Percentiles rank a stretch among this genome's conserved stretches.
Conservation (phyloP, 1,284 basidiomycete genomes). For the Porodaedalea pini region DNA sequence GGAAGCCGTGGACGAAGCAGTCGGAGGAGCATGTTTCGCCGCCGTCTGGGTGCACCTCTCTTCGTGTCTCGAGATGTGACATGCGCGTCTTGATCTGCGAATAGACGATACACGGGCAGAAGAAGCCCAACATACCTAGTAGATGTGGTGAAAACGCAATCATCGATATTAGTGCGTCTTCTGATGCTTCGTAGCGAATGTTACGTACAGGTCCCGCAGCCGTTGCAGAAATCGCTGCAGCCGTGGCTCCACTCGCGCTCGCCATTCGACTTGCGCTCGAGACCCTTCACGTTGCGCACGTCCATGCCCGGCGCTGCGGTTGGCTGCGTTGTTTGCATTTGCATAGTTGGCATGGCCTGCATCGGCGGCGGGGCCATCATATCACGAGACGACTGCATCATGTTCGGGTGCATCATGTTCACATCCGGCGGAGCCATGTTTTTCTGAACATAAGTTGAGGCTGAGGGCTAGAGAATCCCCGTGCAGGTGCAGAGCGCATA, state of each 20-base stretch:
- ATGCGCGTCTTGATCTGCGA: conserved; percentile 26
- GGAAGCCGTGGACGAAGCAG: conserved; percentile 23
- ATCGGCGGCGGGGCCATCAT: background rate
- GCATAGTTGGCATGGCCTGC: background rate
- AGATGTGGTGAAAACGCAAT: background rate
- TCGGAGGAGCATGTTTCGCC: conserved; percentile 22
- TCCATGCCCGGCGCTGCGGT: conserved; percentile 17
- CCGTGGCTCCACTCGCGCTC: conserved; percentile 44
- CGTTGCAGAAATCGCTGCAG: conserved; percentile 36
- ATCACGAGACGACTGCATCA: too few relatives aligned
- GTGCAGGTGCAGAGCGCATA: background rate
- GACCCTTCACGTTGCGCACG: conserved; percentile 36
- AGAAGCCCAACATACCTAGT: conserved; percentile 10
- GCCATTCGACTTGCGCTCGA: conserved; percentile 36
- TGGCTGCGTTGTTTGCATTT: conserved; percentile 15
- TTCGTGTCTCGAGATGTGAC: conserved; percentile 22
- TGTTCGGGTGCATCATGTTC: background rate
- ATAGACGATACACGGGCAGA: conserved; percentile 27
- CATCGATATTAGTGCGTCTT: background rate
- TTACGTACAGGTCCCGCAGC: conserved; percentile 34
- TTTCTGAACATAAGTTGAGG: background rate
- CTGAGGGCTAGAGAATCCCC: background rate
- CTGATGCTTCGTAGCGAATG: background rate
- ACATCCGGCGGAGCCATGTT: too few relatives aligned
- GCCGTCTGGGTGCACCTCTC: conserved; percentile 24